Conservation (phyloP, 768 basidiomycete genomes). For the Suillus variegatus region DNA sequence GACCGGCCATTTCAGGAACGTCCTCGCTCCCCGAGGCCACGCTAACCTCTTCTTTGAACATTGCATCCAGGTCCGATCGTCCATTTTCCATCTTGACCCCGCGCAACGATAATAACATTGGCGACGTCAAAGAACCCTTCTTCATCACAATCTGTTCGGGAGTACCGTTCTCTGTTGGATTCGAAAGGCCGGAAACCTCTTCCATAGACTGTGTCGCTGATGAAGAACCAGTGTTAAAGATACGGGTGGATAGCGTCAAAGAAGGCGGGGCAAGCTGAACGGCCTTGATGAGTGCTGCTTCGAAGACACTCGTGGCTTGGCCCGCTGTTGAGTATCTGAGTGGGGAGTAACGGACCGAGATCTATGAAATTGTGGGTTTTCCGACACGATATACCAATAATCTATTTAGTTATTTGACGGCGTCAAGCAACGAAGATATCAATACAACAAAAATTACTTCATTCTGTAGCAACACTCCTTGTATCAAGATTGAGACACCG, state of each 20-base stretch:
- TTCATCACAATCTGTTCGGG: conserved; percentile 4
- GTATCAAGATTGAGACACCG: no score
- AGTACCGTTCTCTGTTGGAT: conserved; percentile 12
- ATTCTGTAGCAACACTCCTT: no score
- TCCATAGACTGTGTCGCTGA: conserved; percentile 10
- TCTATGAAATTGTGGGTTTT: no score
- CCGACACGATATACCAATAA: no score
- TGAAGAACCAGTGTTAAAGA: conserved; percentile 40
- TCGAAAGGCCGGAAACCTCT: conserved; percentile 16
- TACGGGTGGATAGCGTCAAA: conserved; percentile 38
- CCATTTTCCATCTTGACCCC: conserved; percentile 35
- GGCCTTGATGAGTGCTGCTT: conserved; percentile 35
- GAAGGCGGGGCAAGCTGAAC: conserved; percentile 29
- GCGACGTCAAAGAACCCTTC: no score
- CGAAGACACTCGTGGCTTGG: conserved; percentile 19
- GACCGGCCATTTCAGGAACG: no score
- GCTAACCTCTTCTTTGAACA: conserved; percentile 40
- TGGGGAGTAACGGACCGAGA: no score
- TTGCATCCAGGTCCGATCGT: conserved; percentile 41
- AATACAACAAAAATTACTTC: no score
- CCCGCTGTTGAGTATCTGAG: no score
- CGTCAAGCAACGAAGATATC: no score
- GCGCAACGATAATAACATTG: conserved; percentile 19
- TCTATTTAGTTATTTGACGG: no score
- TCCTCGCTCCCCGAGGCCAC: conserved; percentile 27